Base-by-base conservation (phyloP, 768 basidiomycete genomes). In the Lepiota brunneoincarnata region DNA sequence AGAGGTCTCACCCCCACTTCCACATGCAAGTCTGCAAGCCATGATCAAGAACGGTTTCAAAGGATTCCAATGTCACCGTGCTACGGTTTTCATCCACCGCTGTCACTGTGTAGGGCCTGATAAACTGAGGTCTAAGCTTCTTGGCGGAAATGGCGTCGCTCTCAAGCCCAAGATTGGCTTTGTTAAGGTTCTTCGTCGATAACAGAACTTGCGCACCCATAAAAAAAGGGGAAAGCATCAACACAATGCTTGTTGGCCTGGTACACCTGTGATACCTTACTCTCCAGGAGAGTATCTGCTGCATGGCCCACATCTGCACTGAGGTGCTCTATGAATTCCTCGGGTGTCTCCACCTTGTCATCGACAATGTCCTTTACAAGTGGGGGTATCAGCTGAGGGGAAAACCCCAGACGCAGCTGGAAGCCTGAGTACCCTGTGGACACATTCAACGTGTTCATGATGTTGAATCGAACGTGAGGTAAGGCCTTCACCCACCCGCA, bases 121-220 rank as follows among this genome's bases (percentile, higher is more conserved):
- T 65, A n/a, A 51, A 72, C 0, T 62, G 41, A 0, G 67, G 68
- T 60, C 77, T 69, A 39, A 75, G 75, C 48, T 78, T 78, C 0
- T 71, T 71, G 0, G 57, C 60, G 0, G 64, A 61, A n/a, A 0
- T 64, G 56, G 0, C 64, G 64, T 0, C 37, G 31, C 0, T 61
- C 49, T 70, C 76, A 1, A 71, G 61, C 1, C 56, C 42, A n/a
- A n/a, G n/a, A n/a, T n/a, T n/a, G n/a, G n/a, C n/a, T n/a, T 0
- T 60, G 31, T 0, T 64, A 2, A 44, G 55, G 36, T 73, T 57
- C 61, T 62, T 11, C 0, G 68, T 69, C 0, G 62, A 64, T 2
- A 73, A 48, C 12, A 68, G 12, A 0, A 79, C 74, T 0, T 28
- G 18, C 39, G 78, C 73, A 0, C 73, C 72, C 0, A 68, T 61